phyloP scores from a whole-genome alignment of 1,284 basidiomycete species.

The Apiotrichum domesticum region DNA sequence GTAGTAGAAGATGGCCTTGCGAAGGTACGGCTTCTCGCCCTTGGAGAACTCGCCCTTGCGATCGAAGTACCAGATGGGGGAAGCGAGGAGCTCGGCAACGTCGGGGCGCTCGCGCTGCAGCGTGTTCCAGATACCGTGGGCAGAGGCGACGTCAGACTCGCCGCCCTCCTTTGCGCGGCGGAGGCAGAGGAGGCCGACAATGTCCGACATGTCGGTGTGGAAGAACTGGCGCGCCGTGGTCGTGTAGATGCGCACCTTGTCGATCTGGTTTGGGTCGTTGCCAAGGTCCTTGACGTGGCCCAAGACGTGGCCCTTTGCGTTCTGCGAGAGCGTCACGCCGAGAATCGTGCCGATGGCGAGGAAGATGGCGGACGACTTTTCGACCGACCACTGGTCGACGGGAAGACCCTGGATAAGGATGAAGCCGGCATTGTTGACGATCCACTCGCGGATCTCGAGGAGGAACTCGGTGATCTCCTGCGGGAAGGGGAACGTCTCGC shows the following conservation, averaged over 20 bases:
- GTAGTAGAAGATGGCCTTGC: slow-evolving; percentile 27
- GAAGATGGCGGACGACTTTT: slow-evolving; percentile 45
- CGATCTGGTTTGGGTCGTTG: slow-evolving; percentile 48
- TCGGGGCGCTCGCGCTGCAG: slow-evolving; percentile 48
- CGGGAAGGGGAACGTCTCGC: slow-evolving; percentile 30
- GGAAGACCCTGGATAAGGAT: slow-evolving; percentile 48
- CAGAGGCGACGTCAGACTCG: slow-evolving; percentile 48
- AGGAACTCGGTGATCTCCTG: slow-evolving; percentile 20
- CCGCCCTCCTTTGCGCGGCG: slow-evolving; percentile 51
- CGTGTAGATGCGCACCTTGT: slow-evolving; percentile 49
- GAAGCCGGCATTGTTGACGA: slow-evolving; percentile 43
- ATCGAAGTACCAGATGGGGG: slow-evolving; percentile 44
- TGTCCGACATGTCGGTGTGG: slow-evolving; percentile 40
- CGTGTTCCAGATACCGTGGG: slow-evolving; percentile 48
- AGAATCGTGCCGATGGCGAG: slow-evolving; percentile 45
- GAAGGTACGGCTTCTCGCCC: slow-evolving; percentile 33
- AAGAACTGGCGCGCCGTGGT: slow-evolving; percentile 48
- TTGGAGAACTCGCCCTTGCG: slow-evolving; percentile 45
- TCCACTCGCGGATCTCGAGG: slow-evolving; percentile 21
- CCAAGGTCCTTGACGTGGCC: slow-evolving; percentile 49
- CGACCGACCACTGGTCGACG: slow-evolving; percentile 39
- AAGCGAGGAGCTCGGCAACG: slow-evolving; percentile 42
- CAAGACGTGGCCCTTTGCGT: slow-evolving; percentile 47
- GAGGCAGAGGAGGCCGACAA: slow-evolving; percentile 49
- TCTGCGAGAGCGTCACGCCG: slow-evolving; percentile 43